phyloP scores from a whole-genome alignment of 2,329 filamentous ascomycete genomes.

The Pseudogymnoascus sp. region DNA sequence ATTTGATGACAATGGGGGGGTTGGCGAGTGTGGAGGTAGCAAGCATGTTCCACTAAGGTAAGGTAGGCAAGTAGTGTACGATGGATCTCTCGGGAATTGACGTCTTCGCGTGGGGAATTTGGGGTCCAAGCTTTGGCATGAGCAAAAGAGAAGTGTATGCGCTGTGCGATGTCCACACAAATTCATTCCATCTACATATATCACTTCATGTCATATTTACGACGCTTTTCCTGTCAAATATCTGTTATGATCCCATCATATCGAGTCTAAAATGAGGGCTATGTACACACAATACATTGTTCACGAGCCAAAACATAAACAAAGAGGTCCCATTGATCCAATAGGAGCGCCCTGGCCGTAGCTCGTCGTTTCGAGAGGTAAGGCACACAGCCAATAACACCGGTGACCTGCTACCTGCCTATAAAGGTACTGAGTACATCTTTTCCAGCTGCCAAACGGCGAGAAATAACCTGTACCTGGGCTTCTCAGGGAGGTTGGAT shows the following conservation, averaged over 20 bases:
- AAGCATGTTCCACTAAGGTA: conserved; percentile 9
- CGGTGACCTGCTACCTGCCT: background rate
- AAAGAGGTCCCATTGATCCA: background rate
- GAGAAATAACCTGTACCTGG: background rate
- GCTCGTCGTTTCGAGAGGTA: conserved; percentile 6
- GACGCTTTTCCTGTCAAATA: background rate
- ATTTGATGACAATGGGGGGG: conserved; percentile 8
- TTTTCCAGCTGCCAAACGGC: background rate
- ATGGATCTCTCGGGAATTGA: conserved; percentile 10
- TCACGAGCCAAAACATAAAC: conserved; percentile 7
- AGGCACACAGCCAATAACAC: conserved; percentile 4
- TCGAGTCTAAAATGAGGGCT: background rate
- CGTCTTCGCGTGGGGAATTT: conserved; percentile 6
- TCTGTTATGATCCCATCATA: background rate
- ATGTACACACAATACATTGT: background rate
- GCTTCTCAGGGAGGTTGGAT: background rate
- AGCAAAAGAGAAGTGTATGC: background rate
- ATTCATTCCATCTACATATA: background rate
- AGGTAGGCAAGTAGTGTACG: conserved; percentile 7
- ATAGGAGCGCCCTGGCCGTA: background rate
- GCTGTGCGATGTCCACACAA: background rate
- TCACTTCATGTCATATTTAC: background rate
- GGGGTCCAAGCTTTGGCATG: conserved; percentile 2
- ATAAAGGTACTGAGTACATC: background rate
- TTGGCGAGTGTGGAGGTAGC: conserved; percentile 7